phyloP scores from a whole-genome alignment of 2,329 filamentous ascomycete species.

The Drechslera avenae region DNA sequence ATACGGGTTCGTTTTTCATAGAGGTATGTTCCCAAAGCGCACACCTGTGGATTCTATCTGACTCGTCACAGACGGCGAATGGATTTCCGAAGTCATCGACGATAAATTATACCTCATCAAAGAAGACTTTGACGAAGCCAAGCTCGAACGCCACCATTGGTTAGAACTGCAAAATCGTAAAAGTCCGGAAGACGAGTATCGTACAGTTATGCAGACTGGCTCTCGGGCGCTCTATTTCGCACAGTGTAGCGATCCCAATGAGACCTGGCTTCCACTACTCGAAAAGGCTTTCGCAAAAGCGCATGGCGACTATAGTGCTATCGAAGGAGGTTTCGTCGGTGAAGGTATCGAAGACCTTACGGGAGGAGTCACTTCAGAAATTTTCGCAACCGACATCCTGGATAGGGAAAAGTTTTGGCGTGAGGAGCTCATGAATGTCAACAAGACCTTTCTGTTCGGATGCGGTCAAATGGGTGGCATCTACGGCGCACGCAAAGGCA shows the following conservation, averaged over 20 bases:
- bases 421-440: conserved; percentile 78
- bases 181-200: conserved; percentile 72
- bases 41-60: conserved; percentile 20
- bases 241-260: conserved; percentile 74
- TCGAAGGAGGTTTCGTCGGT: conserved; percentile 74
- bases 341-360: conserved; percentile 65
- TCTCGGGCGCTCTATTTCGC: conserved; percentile 80
- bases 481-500: conserved; percentile 60
- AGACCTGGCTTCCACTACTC: conserved; percentile 80
- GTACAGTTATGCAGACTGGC: conserved; percentile 71
- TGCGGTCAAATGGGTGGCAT: conserved; percentile 69
- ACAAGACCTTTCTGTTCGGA: conserved; percentile 79
- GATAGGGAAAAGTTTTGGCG: conserved; percentile 84
- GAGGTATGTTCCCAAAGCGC: conserved; percentile 52
- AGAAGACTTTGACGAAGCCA: conserved; percentile 76
- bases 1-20: conserved; percentile 84
- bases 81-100: conserved; percentile 89
- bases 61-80: conserved; percentile 71
- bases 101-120: conserved; percentile 87
- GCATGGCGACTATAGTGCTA: conserved; percentile 77
- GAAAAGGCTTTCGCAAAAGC: conserved; percentile 87
- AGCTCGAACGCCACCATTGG: conserved; percentile 73
- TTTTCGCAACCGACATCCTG: conserved; percentile 72
- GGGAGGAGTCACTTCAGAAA: conserved; percentile 71
- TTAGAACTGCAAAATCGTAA: conserved; percentile 73